These are phyloP conservation scores for Kwoniella heveanensis DNA, from an alignment of 768 basidiomycete species.

Conservation along the genomic window DNA sequence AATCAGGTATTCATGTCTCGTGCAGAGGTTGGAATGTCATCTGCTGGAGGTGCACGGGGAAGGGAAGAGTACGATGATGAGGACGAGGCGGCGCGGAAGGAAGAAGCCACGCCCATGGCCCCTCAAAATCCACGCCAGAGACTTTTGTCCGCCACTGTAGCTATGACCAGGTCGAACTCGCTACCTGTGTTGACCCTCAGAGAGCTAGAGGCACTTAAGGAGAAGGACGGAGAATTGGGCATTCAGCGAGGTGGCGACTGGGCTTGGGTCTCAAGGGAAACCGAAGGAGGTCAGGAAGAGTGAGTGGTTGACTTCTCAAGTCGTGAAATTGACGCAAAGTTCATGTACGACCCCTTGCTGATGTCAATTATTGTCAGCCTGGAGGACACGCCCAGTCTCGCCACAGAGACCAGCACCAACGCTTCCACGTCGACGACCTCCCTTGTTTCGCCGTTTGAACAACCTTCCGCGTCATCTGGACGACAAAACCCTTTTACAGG, in stretches of 20 bases:
- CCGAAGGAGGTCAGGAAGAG: conserved; percentile 24
- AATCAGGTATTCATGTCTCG: conserved; percentile 15
- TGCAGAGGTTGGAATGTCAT: conserved; percentile 11
- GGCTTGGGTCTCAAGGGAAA: conserved; percentile 46
- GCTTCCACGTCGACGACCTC: conserved; percentile 24
- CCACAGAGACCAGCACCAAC: conserved; percentile 12
- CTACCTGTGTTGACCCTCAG: conserved; percentile 47
- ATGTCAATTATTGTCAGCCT: background rate
- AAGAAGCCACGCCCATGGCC: background rate
- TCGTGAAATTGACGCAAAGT: too few species aligned
- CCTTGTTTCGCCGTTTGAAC: conserved; percentile 19
- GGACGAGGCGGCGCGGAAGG: conserved; percentile 1
- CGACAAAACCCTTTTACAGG: conserved; percentile 16
- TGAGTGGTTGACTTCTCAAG: too few species aligned
- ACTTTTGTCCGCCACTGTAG: conserved; percentile 29
- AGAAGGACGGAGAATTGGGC: conserved; percentile 52
- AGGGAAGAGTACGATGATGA: background rate
- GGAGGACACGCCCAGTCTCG: conserved; percentile 14
- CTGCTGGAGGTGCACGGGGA: background rate
- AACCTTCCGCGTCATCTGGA: conserved; percentile 9
- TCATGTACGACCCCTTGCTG: conserved; percentile 5
- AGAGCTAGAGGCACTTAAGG: conserved; percentile 43
- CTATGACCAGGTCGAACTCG: conserved; percentile 48
- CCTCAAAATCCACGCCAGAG: conserved; percentile 1
- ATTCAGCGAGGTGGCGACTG: conserved; percentile 45